phyloP scores from a whole-genome alignment of 164 flowering plant species.

The Sextonia rubra region DNA sequence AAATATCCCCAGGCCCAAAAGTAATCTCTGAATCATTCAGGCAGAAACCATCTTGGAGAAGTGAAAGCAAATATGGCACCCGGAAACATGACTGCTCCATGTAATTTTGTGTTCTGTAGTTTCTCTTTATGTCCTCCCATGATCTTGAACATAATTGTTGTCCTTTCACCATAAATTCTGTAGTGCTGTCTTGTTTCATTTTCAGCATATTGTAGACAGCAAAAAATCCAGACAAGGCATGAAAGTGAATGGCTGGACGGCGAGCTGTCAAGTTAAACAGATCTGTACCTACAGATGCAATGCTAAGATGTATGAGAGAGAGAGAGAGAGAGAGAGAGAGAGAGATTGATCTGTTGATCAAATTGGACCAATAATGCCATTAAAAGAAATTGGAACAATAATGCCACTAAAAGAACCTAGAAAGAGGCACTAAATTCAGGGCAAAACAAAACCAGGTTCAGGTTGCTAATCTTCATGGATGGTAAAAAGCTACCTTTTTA shows the following conservation, averaged over 20 bases:
- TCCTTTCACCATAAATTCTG: constrained; percentile 46
- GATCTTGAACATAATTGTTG: constrained; percentile 44
- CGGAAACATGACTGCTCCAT: constrained; percentile 44
- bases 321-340: not conserved
- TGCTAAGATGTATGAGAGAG: not conserved
- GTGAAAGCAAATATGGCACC: constrained; percentile 51
- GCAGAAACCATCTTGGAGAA: constrained; percentile 50
- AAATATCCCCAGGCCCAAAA: constrained; percentile 64
- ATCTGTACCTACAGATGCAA: constrained; percentile 29
- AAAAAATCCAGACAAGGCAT: constrained; percentile 70
- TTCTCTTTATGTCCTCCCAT: constrained; percentile 29
- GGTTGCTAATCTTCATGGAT: no score
- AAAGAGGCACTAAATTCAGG: no score
- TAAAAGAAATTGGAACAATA: no score
- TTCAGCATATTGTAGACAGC: constrained; percentile 45
- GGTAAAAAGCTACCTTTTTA: no score
- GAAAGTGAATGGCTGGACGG: constrained; percentile 26
- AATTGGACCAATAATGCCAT: no score
- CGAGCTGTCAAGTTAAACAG: constrained; percentile 23
- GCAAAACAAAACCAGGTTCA: no score
- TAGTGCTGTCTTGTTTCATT: constrained; percentile 43
- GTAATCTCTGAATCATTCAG: constrained; percentile 40
- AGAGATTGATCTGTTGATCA: no score
- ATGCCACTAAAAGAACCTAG: no score
- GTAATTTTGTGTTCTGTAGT: constrained; percentile 18